Evolutionary conservation across 768 basidiomycete species (phyloP), one percentile per base, ranked within the genome.

Genomic region (Tulasnella sp.): DNA sequence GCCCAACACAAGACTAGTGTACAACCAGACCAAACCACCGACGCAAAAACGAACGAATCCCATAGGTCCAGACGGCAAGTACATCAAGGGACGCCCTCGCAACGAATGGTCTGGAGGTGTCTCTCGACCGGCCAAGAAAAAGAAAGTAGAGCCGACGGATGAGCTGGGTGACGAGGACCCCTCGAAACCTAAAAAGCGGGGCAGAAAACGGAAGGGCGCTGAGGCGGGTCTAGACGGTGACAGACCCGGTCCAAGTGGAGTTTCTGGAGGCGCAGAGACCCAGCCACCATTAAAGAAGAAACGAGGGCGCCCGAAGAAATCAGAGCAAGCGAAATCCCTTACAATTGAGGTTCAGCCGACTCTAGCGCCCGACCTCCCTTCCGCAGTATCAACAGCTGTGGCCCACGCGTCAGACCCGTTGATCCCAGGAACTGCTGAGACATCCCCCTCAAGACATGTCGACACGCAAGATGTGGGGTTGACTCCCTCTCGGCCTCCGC

Each of bases 151-250:
- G 37, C 78, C 40, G 35, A 71, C 79, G 82, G 86, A 86, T 83
- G 81, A 89, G 89, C 79, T 88, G 88, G 13, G 83, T 89, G 29
- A 39, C 13, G 70, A 72, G 44, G 37, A n/a, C 83, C 87, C 32
- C 87, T 88, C 81, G 88, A 88, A 26, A 84, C 84, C 71, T 78
- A 77, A 77, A 80, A 77, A 72, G 75, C 44, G 73, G 79, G 44
- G 81, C n/a, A 81, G 79, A 81, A 85, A 84, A 79, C 83, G 85
- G 67, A 84, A 84, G 79, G 40, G 10, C 18, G 13, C 37, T 2
- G 77, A 77, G 44, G 77, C 70, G 1, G 37, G 15, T 18, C 10
- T 71, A 32, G 81, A 85, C 71, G 83, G 83, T 80, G 81, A 82
- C 44, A 79, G n/a, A 9, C 39, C 70, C n/a, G 70, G 70, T 72